phyloP scores from a whole-genome alignment of 2,329 filamentous ascomycete species.

The Arachnopeziza araneosa region DNA sequence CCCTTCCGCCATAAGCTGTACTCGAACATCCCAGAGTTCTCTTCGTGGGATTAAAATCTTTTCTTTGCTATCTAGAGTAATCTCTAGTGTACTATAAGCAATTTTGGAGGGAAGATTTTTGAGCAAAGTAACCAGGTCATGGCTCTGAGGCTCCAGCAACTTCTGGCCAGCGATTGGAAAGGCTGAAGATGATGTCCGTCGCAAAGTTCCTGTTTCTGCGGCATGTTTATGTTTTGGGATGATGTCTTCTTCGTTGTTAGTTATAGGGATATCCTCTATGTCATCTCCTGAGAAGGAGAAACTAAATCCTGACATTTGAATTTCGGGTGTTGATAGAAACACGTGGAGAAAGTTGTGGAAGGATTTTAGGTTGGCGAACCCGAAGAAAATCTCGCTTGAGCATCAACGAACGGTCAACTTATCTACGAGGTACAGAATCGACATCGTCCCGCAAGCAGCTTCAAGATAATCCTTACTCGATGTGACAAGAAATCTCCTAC shows the following conservation, averaged over 20 bases:
- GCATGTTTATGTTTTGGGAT: slow-evolving; percentile 16
- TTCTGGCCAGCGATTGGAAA: slow-evolving; percentile 59
- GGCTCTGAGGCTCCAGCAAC: slow-evolving; percentile 48
- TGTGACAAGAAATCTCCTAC: too few species aligned
- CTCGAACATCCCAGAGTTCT: slow-evolving; percentile 74
- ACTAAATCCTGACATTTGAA: slow-evolving; percentile 28
- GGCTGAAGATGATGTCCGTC: slow-evolving; percentile 34
- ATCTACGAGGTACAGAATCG: too few species aligned
- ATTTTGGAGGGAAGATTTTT: slow-evolving; percentile 65
- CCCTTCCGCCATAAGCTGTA: slow-evolving; percentile 74
- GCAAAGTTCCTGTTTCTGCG: slow-evolving; percentile 30
- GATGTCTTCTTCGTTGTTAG: slow-evolving; percentile 3
- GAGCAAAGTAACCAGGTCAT: slow-evolving; percentile 48
- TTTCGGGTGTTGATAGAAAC: not conserved
- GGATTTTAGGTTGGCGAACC: not conserved
- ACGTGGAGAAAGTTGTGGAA: not conserved
- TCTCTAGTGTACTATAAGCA: slow-evolving; percentile 57
- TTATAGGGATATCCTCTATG: slow-evolving; percentile 44
- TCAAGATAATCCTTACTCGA: not conserved
- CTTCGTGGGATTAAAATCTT: slow-evolving; percentile 58
- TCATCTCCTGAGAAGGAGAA: slow-evolving; percentile 61
- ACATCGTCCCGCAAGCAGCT: not conserved
- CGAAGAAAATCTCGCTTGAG: not conserved
- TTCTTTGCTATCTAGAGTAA: slow-evolving; percentile 49
- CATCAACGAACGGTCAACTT: not conserved